phyloP scores from a whole-genome alignment of 495 filamentous ascomycete genomes.

The Trichoderma gamsii region DNA sequence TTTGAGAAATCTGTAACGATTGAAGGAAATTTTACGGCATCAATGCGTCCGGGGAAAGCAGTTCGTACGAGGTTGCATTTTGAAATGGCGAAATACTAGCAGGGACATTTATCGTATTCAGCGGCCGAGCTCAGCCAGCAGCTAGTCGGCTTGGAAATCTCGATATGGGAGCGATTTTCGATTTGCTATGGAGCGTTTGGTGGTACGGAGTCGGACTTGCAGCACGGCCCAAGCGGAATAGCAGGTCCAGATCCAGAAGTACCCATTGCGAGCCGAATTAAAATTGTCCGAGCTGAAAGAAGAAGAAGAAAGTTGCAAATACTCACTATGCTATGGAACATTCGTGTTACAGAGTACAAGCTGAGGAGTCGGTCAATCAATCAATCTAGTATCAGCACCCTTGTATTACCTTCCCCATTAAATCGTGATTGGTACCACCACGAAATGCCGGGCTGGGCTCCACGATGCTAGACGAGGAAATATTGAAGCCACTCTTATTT shows the following conservation, averaged over 20 bases:
- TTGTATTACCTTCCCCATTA: slow-evolving; percentile 1
- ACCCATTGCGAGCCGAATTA: neutral
- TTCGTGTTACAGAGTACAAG: too few relatives aligned
- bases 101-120: neutral
- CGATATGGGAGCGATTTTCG: neutral
- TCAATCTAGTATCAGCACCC: neutral
- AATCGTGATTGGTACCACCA: neutral
- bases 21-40: neutral
- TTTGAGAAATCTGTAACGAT: neutral
- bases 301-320: neutral
- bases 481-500: neutral
- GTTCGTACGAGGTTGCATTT: neutral
- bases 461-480: neutral
- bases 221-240: neutral
- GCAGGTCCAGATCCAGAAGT: neutral
- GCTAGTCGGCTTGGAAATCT: neutral
- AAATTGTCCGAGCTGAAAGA: neutral
- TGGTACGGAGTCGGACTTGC: neutral
- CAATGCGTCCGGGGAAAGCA: slow-evolving; percentile 1
- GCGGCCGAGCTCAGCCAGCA: neutral
- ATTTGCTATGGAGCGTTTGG: neutral
- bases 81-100: neutral
- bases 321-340: too few relatives aligned
- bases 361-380: too few relatives aligned
- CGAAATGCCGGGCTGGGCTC: neutral